Base-by-base conservation (phyloP, 768 basidiomycete species). In the Mrakia frigida region DNA sequence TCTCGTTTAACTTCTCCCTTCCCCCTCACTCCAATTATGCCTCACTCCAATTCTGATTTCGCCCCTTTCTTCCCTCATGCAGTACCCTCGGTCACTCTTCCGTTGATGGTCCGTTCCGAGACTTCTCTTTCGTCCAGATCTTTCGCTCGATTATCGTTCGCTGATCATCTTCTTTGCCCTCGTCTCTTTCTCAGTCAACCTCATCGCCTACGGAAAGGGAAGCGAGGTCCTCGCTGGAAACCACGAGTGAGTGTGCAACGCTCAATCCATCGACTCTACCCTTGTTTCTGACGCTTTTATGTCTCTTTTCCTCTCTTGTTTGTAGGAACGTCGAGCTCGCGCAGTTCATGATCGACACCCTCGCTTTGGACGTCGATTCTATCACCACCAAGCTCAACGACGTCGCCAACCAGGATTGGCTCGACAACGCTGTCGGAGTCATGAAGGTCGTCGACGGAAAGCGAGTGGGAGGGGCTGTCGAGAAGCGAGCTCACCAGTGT, bases 171-270 rank as follows among this genome's bases (percentile, higher is more conserved):
- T 18, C 5, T 16, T 21, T 18, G 18, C 1, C 6, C 46, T 50
- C 5, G 16, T 50, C 46, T 50, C 6, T 3, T 50, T 21, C 18
- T 3, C 46, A 50, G 67, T 74, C 67, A 74, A 31, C 74, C 69
- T 75, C 39, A 70, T 70, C 43, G 74, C 68, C 14, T 75, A 75
- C 39, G 74, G 68, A 25, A 53, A 53, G 35, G 70, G 70, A 39
- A 56, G 56, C 56, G 74, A 75, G 53, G 56, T 70, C 28, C 52
- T 70, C 6, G 7, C 6, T 9, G 74, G 74, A 18, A 70, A 70
- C 59, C 74, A 75, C 53, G 74, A 75, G 63, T 63, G 18, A 33
- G 61, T 63, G n/a, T n/a, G n/a, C n/a, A n/a, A n/a, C n/a, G n/a
- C n/a, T n/a, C n/a, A n/a, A n/a, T n/a, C n/a, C n/a, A n/a, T n/a